These are phyloP conservation scores for Fusarium equiseti DNA, from an alignment of 2,329 filamentous ascomycete genomes.

Conservation along the genomic window DNA sequence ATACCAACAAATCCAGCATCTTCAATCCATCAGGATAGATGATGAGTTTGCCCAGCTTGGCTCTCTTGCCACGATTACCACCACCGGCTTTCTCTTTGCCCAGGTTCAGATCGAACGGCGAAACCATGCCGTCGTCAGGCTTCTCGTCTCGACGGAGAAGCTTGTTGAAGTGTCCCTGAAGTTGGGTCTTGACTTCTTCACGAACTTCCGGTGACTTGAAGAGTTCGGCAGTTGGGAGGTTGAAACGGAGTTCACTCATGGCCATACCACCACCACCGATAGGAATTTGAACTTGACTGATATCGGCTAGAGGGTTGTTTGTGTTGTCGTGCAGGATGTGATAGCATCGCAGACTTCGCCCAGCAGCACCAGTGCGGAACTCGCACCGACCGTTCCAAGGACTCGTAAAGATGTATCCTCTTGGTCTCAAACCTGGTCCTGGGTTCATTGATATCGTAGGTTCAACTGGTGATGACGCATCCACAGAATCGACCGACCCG, in stretches of 20 bases:
- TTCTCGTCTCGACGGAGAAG: conserved; percentile 53
- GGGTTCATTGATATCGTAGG: conserved; percentile 55
- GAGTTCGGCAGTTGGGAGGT: conserved; percentile 74
- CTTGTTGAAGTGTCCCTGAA: conserved; percentile 60
- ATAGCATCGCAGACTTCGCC: conserved; percentile 79
- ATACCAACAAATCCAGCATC: conserved; percentile 94
- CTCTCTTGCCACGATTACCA: conserved; percentile 84
- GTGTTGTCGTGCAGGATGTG: conserved; percentile 71
- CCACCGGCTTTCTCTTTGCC: conserved; percentile 88
- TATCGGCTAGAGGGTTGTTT: conserved; percentile 60
- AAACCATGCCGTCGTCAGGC: conserved; percentile 55
- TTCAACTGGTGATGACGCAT: conserved; percentile 48
- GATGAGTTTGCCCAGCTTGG: conserved; percentile 94
- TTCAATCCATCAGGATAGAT: conserved; percentile 90
- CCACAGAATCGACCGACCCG: conserved; percentile 50
- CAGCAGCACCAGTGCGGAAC: conserved; percentile 82
- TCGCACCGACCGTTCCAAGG: conserved; percentile 91
- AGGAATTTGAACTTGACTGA: conserved; percentile 49
- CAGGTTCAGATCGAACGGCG: conserved; percentile 75
- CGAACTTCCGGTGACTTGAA: conserved; percentile 55
- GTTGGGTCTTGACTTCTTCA: conserved; percentile 50
- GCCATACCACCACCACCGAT: conserved; percentile 43
- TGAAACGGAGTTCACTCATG: conserved; percentile 90
- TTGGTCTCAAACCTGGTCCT: conserved; percentile 63
- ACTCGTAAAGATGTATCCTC: conserved; percentile 82